Conservation (phyloP, 23 red algal species). For the Cyanidioschyzon merolae region DNA sequence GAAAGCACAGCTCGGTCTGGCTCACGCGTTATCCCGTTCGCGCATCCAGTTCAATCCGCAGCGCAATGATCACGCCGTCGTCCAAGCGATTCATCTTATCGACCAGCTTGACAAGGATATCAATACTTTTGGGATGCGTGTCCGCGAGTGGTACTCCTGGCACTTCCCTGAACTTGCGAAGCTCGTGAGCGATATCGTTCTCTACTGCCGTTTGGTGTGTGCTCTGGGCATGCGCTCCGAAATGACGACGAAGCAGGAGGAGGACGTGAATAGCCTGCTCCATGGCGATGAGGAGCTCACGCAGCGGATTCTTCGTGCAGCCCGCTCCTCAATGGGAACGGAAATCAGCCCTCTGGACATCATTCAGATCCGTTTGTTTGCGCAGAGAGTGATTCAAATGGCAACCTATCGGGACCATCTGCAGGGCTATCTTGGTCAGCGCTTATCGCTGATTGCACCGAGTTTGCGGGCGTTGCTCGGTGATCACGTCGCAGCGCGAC, state of each 20-base stretch:
- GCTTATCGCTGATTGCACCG: slow-evolving; percentile 75
- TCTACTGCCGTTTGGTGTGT: slow-evolving; percentile 62
- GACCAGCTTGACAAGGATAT: slow-evolving; percentile 98
- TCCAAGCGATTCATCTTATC: slow-evolving; percentile 82
- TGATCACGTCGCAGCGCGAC: slow-evolving; percentile 74
- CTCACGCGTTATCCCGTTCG: slow-evolving; percentile 81
- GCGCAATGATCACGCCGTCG: slow-evolving; percentile 76
- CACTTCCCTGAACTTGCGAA: slow-evolving; percentile 98
- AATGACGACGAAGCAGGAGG: slow-evolving; percentile 31
- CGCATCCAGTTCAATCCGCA: slow-evolving; percentile 95
- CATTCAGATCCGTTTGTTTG: slow-evolving; percentile 76
- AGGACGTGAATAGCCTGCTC: slow-evolving; percentile 21
- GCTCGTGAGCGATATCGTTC: slow-evolving; percentile 83
- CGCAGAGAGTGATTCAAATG: slow-evolving; percentile 49
- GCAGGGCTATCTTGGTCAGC: slow-evolving; percentile 64
- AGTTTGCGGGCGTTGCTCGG: slow-evolving; percentile 79
- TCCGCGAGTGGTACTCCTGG: slow-evolving; percentile 99
- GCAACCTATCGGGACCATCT: slow-evolving; percentile 65
- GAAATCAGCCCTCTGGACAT: slow-evolving; percentile 79
- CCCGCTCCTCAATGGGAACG: slow-evolving; percentile 81
- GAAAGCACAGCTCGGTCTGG: slow-evolving; percentile 87
- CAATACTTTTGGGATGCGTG: slow-evolving; percentile 95
- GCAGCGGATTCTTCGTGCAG: slow-evolving; percentile 59
- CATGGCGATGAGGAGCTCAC: slow-evolving; percentile 41
- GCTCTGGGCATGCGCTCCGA: slow-evolving; percentile 37